These are phyloP conservation scores for Myotisia sp. DNA, from an alignment of 2,329 filamentous ascomycete genomes.

Conservation along the genomic window DNA sequence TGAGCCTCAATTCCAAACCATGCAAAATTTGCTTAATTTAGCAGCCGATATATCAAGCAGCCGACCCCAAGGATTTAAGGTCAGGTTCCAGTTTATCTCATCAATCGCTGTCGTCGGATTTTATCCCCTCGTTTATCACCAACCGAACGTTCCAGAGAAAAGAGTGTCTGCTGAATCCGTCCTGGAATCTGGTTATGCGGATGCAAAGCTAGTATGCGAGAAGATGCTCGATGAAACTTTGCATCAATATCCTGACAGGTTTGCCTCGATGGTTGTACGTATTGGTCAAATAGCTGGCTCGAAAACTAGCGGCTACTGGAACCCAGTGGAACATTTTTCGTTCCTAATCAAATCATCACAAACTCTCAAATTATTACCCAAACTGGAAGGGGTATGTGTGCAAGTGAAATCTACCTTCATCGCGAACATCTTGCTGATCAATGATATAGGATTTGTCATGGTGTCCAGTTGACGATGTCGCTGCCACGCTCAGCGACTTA, in stretches of 20 bases:
- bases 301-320: slow-evolving; percentile 40
- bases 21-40: slow-evolving; percentile 38
- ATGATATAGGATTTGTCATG: slow-evolving; percentile 24
- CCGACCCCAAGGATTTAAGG: slow-evolving; percentile 9
- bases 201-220: slow-evolving; percentile 41
- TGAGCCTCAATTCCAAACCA: slow-evolving; percentile 36
- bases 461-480: slow-evolving; percentile 34
- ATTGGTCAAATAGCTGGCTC: slow-evolving; percentile 42
- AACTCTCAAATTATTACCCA: slow-evolving; percentile 30
- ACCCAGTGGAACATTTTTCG: slow-evolving; percentile 37
- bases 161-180: slow-evolving; percentile 26
- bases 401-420: not conserved
- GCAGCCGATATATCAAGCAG: slow-evolving; percentile 22
- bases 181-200: slow-evolving; percentile 37
- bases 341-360: slow-evolving; percentile 40
- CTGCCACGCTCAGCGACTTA: slow-evolving; percentile 23
- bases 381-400: slow-evolving; percentile 10
- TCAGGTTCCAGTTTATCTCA: slow-evolving; percentile 30
- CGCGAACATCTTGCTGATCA: not conserved
- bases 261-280: slow-evolving; percentile 33
- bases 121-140: slow-evolving; percentile 16
- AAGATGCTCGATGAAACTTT: slow-evolving; percentile 37
- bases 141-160: slow-evolving; percentile 31
- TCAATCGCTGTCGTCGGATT: slow-evolving; percentile 30
- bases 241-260: slow-evolving; percentile 27